A percentile compares a stretch with the other conserved stretches of the same genome.
These are phyloP conservation scores for Globisporangium cederbergense DNA, from an alignment of 352 stramenopile genomes.

Conservation along the genomic window DNA sequence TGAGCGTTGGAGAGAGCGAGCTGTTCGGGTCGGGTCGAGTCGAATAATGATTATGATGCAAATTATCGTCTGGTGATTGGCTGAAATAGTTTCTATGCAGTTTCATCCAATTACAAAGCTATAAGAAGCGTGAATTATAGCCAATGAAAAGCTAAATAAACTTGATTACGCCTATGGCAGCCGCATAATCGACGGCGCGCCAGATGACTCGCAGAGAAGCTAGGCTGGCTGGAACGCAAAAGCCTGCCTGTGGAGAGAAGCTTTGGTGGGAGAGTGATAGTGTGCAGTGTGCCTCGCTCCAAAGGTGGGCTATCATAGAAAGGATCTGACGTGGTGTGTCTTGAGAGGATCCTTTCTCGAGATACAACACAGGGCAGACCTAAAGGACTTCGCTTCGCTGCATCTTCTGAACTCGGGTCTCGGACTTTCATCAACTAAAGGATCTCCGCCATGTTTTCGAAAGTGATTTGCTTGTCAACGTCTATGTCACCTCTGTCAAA, in stretches of 20 bases:
- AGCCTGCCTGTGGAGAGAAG: neutral
- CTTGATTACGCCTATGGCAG: neutral
- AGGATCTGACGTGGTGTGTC: too few species aligned
- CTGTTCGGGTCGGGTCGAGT: too few species aligned
- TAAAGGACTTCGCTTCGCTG: too few species aligned
- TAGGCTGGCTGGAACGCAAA: neutral
- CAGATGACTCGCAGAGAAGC: neutral
- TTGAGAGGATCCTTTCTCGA: too few species aligned
- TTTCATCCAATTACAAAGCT: neutral
- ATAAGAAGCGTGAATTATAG: neutral
- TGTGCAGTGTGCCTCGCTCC: too few species aligned
- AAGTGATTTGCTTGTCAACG: too few species aligned
- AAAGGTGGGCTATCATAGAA: too few species aligned
- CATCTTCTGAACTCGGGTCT: too few species aligned
- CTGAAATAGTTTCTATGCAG: neutral
- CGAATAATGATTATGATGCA: constrained; percentile 1
- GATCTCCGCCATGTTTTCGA: too few species aligned
- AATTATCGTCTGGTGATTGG: neutral
- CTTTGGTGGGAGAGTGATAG: neutral
- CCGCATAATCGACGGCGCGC: neutral
- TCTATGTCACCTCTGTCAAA: too few species aligned
- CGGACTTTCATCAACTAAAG: too few species aligned
- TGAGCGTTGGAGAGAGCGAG: neutral
- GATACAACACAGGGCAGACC: too few species aligned
- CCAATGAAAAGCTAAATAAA: neutral